Evolutionary conservation across 164 flowering plant genomes (phyloP).

Genomic region (Vitis rotundifolia): DNA sequence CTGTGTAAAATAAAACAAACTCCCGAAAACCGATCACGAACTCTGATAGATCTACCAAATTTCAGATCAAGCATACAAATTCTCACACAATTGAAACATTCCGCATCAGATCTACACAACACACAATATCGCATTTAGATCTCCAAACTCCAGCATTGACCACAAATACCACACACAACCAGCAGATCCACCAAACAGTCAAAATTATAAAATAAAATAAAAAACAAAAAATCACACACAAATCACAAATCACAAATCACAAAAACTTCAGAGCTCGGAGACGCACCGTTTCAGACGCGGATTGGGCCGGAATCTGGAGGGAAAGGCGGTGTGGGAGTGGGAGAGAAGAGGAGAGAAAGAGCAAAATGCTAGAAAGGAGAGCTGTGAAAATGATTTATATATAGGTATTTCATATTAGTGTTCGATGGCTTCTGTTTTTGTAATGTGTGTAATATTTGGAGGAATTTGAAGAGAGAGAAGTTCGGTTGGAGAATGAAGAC

Average conservation of each 20-base stretch:
- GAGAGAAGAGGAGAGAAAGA: too few relatives aligned
- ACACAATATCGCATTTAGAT: neutral
- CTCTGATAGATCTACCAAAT: neutral
- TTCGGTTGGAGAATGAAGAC: slow-evolving; percentile 6
- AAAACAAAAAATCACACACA: neutral
- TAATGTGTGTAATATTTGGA: neutral
- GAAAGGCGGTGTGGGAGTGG: too few relatives aligned
- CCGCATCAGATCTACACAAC: slow-evolving; percentile 5
- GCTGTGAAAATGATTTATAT: neutral
- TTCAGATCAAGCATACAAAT: slow-evolving; percentile 5
- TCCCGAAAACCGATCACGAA: neutral
- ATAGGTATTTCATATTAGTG: neutral
- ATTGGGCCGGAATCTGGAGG: too few relatives aligned
- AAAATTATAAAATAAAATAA: neutral
- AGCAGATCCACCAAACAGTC: neutral
- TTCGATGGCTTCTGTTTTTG: neutral
- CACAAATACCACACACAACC: neutral
- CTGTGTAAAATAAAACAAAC: neutral
- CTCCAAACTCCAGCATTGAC: neutral
- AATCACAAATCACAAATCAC: neutral
- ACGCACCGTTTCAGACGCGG: too few relatives aligned
- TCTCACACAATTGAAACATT: neutral
- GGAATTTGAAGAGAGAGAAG: neutral
- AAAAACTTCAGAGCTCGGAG: neutral
- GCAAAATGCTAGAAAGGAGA: too few relatives aligned